Percentiles rank a stretch among this genome's conserved stretches.
Conservation (phyloP, 2,329 filamentous ascomycete species). For the Sporothrix curviconia region DNA sequence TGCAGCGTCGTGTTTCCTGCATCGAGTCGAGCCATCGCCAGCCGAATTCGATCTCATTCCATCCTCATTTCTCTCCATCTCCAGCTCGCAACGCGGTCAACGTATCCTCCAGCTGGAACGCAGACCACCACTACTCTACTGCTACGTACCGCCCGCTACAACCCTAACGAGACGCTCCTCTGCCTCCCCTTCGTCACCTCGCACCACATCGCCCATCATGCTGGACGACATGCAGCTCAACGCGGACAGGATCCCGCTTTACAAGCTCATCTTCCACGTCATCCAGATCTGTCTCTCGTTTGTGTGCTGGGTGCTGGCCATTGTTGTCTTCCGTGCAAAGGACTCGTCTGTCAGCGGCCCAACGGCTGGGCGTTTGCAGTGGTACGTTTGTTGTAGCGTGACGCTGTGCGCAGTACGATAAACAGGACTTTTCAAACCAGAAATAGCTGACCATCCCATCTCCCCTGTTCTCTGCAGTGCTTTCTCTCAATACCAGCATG, state of each 20-base stretch:
- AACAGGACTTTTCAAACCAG: no score
- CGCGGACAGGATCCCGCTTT: conserved; percentile 45
- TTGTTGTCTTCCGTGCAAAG: conserved; percentile 49
- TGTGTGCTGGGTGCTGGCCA: conserved; percentile 52
- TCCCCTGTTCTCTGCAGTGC: conserved; percentile 40
- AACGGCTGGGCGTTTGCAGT: conserved; percentile 59
- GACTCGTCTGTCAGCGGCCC: conserved; percentile 46
- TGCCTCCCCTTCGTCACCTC: background rate
- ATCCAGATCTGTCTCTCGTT: conserved; percentile 49
- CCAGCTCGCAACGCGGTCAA: no score
- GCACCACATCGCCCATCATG: conserved; percentile 25
- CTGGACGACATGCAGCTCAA: conserved; percentile 46
- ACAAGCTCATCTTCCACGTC: conserved; percentile 53
- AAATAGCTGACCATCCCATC: no score
- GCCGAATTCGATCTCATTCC: no score
- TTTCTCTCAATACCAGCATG: conserved; percentile 59
- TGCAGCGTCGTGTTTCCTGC: background rate
- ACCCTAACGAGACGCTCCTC: background rate
- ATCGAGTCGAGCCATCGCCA: background rate
- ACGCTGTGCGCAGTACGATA: no score
- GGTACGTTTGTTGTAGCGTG: conserved; percentile 41
- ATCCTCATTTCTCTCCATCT: no score
- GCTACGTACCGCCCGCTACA: no score
- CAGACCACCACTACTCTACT: background rate
- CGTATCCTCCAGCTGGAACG: background rate